Conservation (phyloP, 2,329 filamentous ascomycete genomes). For the Neonectria magnoliae region DNA sequence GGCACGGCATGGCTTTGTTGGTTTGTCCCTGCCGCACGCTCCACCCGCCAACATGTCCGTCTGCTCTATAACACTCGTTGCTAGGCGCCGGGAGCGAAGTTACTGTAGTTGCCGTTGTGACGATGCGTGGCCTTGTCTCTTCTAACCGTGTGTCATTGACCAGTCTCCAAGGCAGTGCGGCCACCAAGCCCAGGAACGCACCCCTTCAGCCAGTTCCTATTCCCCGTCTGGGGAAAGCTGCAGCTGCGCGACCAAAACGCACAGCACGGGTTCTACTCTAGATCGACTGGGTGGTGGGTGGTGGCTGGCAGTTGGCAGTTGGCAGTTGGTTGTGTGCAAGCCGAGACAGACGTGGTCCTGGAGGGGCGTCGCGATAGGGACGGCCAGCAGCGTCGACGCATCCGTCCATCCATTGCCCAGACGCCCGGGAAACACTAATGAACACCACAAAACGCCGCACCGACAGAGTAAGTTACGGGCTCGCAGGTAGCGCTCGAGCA, state of each 20-base stretch:
- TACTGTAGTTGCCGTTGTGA: conserved; percentile 25
- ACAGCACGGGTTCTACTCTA: neutral
- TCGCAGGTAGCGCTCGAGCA: neutral
- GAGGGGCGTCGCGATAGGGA: conserved; percentile 20
- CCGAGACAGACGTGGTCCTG: neutral
- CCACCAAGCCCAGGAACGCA: conserved; percentile 2
- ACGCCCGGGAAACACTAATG: conserved; percentile 12
- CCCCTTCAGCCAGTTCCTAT: neutral
- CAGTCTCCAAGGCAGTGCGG: neutral
- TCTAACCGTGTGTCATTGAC: neutral
- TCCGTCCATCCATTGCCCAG: conserved; percentile 7
- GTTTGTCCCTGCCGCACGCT: conserved; percentile 28
- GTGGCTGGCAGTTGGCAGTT: neutral
- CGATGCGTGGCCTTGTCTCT: conserved; percentile 8
- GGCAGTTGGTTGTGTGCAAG: neutral
- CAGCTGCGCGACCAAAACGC: conserved; percentile 1
- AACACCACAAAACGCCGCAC: conserved; percentile 1
- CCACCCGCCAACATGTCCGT: conserved; percentile 13
- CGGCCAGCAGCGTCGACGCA: conserved; percentile 3
- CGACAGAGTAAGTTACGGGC: neutral
- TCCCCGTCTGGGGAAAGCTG: conserved; percentile 4
- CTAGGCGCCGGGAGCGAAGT: conserved; percentile 1
- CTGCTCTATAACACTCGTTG: neutral
- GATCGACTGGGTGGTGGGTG: neutral
- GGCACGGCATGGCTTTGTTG: neutral